phyloP scores from a whole-genome alignment of 768 basidiomycete genomes.

The Russula olivacea region DNA sequence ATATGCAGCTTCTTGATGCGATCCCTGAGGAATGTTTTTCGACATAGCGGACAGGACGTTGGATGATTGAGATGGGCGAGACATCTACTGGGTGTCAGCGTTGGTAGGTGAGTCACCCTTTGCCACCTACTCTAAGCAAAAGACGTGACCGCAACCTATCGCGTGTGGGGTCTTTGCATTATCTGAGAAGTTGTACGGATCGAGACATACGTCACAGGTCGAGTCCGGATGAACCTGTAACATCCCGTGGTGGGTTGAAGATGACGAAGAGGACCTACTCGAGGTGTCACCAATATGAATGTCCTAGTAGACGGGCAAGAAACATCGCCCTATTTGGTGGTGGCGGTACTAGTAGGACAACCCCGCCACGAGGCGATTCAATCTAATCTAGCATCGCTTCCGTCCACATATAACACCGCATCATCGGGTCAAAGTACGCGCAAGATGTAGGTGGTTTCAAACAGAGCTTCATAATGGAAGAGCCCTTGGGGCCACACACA shows the following conservation, averaged over 20 bases:
- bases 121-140: slow-evolving; percentile 56
- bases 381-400: slow-evolving; percentile 10
- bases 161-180: slow-evolving; percentile 53
- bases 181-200: slow-evolving; percentile 50
- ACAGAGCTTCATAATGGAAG: not conserved
- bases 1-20: slow-evolving; percentile 65
- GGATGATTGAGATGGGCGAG: slow-evolving; percentile 43
- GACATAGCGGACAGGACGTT: slow-evolving; percentile 59
- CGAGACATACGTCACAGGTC: slow-evolving; percentile 71
- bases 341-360: slow-evolving; percentile 9
- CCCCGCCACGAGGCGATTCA: slow-evolving; percentile 10
- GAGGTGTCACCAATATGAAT: not conserved
- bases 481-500: not conserved
- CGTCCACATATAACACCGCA: not conserved
- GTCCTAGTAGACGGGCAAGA: slow-evolving; percentile 6
- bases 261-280: not conserved
- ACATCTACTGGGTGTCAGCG: slow-evolving; percentile 40
- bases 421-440: not conserved
- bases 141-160: slow-evolving; percentile 73
- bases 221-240: slow-evolving; percentile 65
- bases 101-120: not conserved
- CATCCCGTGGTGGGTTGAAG: slow-evolving; percentile 31
- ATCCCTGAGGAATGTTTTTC: slow-evolving; percentile 51
- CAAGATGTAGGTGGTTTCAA: not conserved
- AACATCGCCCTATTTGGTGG: slow-evolving; percentile 19